Percentiles rank a stretch among this genome's conserved stretches.
phyloP scores from a whole-genome alignment of 2,329 filamentous ascomycete genomes.

The Trichophyton schoenleinii region DNA sequence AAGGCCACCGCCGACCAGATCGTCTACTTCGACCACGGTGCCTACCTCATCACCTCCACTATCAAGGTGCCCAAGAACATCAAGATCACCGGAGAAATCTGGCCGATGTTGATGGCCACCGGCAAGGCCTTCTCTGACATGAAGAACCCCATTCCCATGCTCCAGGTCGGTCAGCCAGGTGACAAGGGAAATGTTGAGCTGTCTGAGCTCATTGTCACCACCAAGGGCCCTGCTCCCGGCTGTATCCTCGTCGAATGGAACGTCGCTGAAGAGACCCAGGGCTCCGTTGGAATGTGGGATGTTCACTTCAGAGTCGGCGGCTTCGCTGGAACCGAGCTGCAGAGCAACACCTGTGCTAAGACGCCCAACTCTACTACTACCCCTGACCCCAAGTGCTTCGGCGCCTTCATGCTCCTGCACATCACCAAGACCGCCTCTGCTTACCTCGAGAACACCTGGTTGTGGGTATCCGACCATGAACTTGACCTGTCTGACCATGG shows the following conservation, averaged over 20 bases:
- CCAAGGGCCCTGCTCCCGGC: constrained; percentile 68
- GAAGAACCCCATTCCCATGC: constrained; percentile 66
- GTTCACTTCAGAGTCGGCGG: constrained; percentile 92
- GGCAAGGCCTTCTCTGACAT: constrained; percentile 62
- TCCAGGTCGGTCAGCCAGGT: constrained; percentile 67
- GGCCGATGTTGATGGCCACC: constrained; percentile 76
- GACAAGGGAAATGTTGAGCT: constrained; percentile 75
- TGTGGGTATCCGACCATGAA: constrained; percentile 85
- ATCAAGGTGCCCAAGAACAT: constrained; percentile 57
- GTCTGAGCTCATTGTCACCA: constrained; percentile 74
- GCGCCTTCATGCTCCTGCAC: constrained; percentile 54
- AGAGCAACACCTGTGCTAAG: constrained; percentile 68
- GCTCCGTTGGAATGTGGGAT: constrained; percentile 77
- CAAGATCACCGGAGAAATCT: constrained; percentile 82
- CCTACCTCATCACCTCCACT: constrained; percentile 49
- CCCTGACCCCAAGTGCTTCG: constrained; percentile 57
- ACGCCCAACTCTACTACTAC: constrained; percentile 51
- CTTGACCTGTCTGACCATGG: constrained; percentile 60
- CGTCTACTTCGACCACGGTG: constrained; percentile 53
- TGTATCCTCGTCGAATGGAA: constrained; percentile 92
- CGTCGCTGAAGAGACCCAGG: constrained; percentile 50
- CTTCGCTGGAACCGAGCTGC: constrained; percentile 67
- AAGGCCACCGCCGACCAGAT: constrained; percentile 45
- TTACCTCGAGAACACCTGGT: constrained; percentile 83
- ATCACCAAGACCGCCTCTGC: constrained; percentile 46